Percentiles rank a stretch among this genome's conserved stretches.
Conservation (phyloP, 371 early-diverging fungal species). For the Smittium culicis region DNA sequence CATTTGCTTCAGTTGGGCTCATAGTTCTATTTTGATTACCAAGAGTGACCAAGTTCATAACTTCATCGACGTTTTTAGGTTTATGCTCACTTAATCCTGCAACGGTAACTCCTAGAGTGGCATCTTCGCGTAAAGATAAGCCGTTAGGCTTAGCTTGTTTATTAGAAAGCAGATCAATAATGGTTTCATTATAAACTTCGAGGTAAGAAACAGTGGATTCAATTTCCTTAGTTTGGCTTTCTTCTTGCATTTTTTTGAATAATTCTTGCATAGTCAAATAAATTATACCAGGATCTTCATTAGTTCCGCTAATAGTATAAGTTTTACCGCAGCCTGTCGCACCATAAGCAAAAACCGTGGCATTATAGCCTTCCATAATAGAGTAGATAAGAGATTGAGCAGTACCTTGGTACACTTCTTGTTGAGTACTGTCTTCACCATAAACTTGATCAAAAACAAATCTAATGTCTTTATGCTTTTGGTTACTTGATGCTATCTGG, state of each 20-base stretch:
- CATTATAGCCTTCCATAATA: conserved; percentile 54
- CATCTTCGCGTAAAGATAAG: conserved; percentile 61
- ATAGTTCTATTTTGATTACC: conserved; percentile 75
- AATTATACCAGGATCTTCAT: conserved; percentile 60
- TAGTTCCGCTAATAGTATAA: conserved; percentile 48
- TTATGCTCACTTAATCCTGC: conserved; percentile 71
- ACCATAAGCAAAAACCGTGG: conserved; percentile 62
- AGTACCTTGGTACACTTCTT: conserved; percentile 84
- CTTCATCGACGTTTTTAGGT: conserved; percentile 34
- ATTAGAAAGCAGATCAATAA: conserved; percentile 63
- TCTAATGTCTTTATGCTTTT: conserved; percentile 34
- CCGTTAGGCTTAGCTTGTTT: conserved; percentile 14
- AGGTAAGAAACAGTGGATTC: conserved; percentile 67
- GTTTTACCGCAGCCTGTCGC: conserved; percentile 78
- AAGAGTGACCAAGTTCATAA: conserved; percentile 38
- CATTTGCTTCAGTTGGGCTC: conserved; percentile 77
- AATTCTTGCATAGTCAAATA: conserved; percentile 55
- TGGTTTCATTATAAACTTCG: conserved; percentile 94
- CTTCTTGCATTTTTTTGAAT: conserved; percentile 40
- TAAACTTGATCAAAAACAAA: conserved; percentile 85
- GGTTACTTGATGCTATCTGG: conserved; percentile 28
- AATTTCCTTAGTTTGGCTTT: conserved; percentile 41
- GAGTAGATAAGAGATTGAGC: conserved; percentile 78
- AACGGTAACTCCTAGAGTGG: conserved; percentile 41
- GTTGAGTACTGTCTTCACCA: conserved; percentile 52